Evolutionary conservation across 2,329 filamentous ascomycete species (phyloP), one percentile per base, ranked within the genome.

Genomic region (Pezicula radicicola): DNA sequence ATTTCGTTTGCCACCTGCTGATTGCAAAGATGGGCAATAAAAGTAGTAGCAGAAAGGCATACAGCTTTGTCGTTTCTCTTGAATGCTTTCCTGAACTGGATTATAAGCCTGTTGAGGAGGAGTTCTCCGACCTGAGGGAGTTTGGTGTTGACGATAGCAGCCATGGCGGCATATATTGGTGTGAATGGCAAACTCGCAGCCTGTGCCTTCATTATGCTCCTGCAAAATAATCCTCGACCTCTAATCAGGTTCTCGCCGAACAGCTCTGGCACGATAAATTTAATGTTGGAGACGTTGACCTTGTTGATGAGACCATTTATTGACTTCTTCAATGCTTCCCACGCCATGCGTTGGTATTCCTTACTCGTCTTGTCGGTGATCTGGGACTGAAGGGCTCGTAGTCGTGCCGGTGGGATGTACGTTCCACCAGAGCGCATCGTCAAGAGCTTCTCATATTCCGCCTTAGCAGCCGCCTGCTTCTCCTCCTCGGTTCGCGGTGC

Each of bases 271-370:
- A 97, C 91, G 56, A 99, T 97, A 66, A 89, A 83, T 72, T 99
- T 97, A 79, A 99, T 97, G 70, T 99, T 99, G 33, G 89, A 90
- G 51, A 93, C 89, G 72, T 97, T 97, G 77, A 97, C 89, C 77
- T 99, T 99, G 80, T 99, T 99, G 79, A 99, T 96, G 59, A 99
- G 75, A 63, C 94, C 94, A 68, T 99, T 97, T 73, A 99, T 96
- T 46, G 89, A 94, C 77, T 99, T 99, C 76, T 99, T 99, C 66
- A 99, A 76, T 12, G 93, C 93, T 72, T 99, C 94, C 94, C 94
- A 99, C 8, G 92, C 91, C 90, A 99, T 96, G 63, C 94, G 89
- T 79, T 97, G 94, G 68, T 96, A 97, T 73, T 97, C 94, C 72
- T 96, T 95, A 71, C 87, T 95, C 50, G 82, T 86, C 77, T 96